Base-by-base conservation (phyloP, 2,329 filamentous ascomycete genomes). In the Colletotrichum euphorbiae region DNA sequence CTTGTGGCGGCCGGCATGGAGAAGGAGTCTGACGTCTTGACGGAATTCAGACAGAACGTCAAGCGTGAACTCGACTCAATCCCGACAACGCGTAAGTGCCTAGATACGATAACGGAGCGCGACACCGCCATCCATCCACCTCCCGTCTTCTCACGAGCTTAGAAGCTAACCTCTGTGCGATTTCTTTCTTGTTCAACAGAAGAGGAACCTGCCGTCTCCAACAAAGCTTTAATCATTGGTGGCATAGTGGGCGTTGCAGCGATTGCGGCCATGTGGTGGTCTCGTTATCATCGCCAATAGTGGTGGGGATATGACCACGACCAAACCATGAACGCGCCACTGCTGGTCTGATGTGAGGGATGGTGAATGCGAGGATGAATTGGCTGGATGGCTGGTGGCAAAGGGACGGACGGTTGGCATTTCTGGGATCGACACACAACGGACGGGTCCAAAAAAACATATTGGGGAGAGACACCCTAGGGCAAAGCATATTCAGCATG, bases 1-100 rank as follows among this genome's bases (percentile, higher is more conserved):
- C 87, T 98, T 57, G 92, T 98, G 31, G 95, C 95, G 1, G 91
- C 92, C 2, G 83, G 85, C 75, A 89, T 86, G 82, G 86, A 89
- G 79, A 85, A 85, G 79, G 76, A 77, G 68, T 64, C 75, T 3
- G 83, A 85, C 62, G 81, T 80, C 71, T 70, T 85, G 57, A 75
- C 75, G 45, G 77, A 81, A 67, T 69, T 86, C 55, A 78, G 80
- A 67, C 76, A 77, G 38, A 80, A 80, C 17, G 76, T 80, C 55
- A 79, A 77, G 67, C 73, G 77, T 48, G 77, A 77, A 50, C 72
- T 80, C 54, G 75, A 77, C 46, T 72, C 73, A 24, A 75, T 80
- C 62, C 73, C 77, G 17, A 67, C 70, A 62, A 52, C 73, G 52
- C 70, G 78, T 80, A 77, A 57, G 77, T 77, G 8, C 19, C 43